These are phyloP conservation scores for Cetraspora pellucida DNA, from an alignment of 192 early-diverging fungal genomes.

Conservation along the genomic window DNA sequence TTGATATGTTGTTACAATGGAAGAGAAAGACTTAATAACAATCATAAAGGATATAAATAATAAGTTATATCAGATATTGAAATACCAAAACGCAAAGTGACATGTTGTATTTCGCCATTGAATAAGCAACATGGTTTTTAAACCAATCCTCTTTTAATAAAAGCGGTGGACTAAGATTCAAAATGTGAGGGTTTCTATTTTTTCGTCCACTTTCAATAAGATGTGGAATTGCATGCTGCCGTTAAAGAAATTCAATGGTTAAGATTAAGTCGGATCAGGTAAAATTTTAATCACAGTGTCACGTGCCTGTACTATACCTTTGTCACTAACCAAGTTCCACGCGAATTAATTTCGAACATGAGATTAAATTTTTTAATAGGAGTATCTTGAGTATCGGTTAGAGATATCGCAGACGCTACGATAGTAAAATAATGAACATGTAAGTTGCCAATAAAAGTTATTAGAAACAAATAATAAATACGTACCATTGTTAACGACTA, in stretches of 20 bases:
- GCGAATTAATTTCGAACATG: slow-evolving; percentile 77
- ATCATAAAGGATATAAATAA: background rate
- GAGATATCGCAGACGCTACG: slow-evolving; percentile 68
- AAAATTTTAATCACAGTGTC: background rate
- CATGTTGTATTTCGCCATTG: slow-evolving; percentile 24
- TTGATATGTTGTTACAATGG: background rate
- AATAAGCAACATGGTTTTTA: slow-evolving; percentile 55
- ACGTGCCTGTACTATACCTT: slow-evolving; percentile 44
- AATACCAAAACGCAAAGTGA: background rate
- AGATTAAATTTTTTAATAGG: slow-evolving; percentile 67
- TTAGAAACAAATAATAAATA: background rate
- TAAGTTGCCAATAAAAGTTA: background rate
- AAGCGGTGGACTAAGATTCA: slow-evolving; percentile 75
- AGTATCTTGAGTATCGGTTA: slow-evolving; percentile 62
- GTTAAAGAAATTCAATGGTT: background rate
- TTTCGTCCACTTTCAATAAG: slow-evolving; percentile 58
- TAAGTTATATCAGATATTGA: background rate
- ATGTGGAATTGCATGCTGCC: slow-evolving; percentile 60
- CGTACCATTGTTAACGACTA: slow-evolving; percentile 72
- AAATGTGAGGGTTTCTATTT: slow-evolving; percentile 69
- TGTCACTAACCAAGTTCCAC: slow-evolving; percentile 79
- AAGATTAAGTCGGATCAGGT: background rate
- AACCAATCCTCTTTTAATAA: slow-evolving; percentile 74
- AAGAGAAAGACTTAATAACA: background rate
- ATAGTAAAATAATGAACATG: background rate